Percentiles rank a stretch among this genome's conserved stretches.
Evolutionary conservation across 495 filamentous ascomycete genomes (phyloP).

Genomic region (Penicillium egyptiacum): DNA sequence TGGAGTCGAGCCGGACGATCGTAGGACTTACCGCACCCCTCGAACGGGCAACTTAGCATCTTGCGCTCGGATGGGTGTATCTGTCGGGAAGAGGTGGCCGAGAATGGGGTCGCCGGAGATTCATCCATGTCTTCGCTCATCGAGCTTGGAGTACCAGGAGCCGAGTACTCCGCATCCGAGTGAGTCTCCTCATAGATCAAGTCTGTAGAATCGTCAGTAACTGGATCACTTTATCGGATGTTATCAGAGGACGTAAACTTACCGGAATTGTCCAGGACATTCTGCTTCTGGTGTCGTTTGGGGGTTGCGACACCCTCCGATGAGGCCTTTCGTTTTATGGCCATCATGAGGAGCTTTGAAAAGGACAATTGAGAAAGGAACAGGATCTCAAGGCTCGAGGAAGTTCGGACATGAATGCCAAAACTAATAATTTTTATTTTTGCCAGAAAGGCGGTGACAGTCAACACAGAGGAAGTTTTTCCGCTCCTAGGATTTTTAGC

Average conservation of each 20-base stretch:
- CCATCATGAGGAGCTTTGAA: slow-evolving; percentile 18
- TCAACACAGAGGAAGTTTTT: slow-evolving; percentile 14
- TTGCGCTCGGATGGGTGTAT: slow-evolving; percentile 68
- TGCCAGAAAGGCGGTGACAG: slow-evolving; percentile 13
- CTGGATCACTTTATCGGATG: slow-evolving; percentile 7
- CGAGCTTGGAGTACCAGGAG: slow-evolving; percentile 30
- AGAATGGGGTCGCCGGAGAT: slow-evolving; percentile 52
- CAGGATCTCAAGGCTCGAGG: neutral
- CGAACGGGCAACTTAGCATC: slow-evolving; percentile 66
- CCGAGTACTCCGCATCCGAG: slow-evolving; percentile 40
- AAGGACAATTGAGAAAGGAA: neutral
- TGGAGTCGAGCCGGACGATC: slow-evolving; percentile 78
- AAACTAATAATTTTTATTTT: slow-evolving; percentile 9
- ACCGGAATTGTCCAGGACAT: slow-evolving; percentile 33
- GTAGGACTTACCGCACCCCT: slow-evolving; percentile 77
- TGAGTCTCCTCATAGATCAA: slow-evolving; percentile 45
- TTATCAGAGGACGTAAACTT: slow-evolving; percentile 12
- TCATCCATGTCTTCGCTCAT: slow-evolving; percentile 42
- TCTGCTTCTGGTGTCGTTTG: slow-evolving; percentile 34
- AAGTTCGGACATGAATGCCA: slow-evolving; percentile 9
- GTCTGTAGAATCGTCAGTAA: slow-evolving; percentile 27
- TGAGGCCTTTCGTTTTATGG: slow-evolving; percentile 35
- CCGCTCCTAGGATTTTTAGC: slow-evolving; percentile 15
- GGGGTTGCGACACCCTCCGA: slow-evolving; percentile 21
- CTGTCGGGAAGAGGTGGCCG: slow-evolving; percentile 48